Percentiles rank a stretch among this genome's conserved stretches.
phyloP scores from a whole-genome alignment of 164 flowering plant genomes.

The Dillenia suffruticosa region DNA sequence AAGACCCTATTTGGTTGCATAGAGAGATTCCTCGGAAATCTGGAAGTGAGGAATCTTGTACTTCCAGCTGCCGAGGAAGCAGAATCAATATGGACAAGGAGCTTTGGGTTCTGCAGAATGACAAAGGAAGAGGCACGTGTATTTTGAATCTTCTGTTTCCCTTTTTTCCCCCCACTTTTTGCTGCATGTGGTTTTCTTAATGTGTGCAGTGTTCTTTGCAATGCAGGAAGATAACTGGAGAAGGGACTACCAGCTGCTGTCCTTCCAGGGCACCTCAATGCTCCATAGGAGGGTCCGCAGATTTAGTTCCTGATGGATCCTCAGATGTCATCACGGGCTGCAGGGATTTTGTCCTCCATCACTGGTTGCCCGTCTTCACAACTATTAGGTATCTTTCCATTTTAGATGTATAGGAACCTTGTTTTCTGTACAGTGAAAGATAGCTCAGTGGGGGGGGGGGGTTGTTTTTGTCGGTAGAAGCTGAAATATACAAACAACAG shows the following conservation, averaged over 20 bases:
- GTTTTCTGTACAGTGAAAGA: too few relatives aligned
- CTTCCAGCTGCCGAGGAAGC: conserved; percentile 76
- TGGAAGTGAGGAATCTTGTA: conserved; percentile 43
- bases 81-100: conserved; percentile 55
- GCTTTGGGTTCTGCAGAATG: conserved; percentile 47
- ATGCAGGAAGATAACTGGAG: conserved; percentile 37
- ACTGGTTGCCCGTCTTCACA: too few relatives aligned
- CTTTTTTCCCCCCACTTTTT: not conserved
- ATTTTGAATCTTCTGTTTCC: not conserved
- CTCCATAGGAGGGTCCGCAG: conserved; percentile 42
- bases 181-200: not conserved
- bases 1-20: conserved; percentile 50
- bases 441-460: too few relatives aligned
- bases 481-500: too few relatives aligned
- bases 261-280: conserved; percentile 61
- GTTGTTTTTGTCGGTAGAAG: too few relatives aligned
- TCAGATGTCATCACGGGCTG: not conserved
- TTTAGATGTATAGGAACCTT: too few relatives aligned
- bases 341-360: not conserved
- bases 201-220: not conserved
- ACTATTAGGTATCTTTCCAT: too few relatives aligned
- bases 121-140: conserved; percentile 36
- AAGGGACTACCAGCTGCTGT: conserved; percentile 39
- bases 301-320: conserved; percentile 2
- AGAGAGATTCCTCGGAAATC: conserved; percentile 36